Evolutionary conservation across 164 flowering plant species (phyloP), one percentile per base, ranked within the genome.

Genomic region (Buxus sempervirens): DNA sequence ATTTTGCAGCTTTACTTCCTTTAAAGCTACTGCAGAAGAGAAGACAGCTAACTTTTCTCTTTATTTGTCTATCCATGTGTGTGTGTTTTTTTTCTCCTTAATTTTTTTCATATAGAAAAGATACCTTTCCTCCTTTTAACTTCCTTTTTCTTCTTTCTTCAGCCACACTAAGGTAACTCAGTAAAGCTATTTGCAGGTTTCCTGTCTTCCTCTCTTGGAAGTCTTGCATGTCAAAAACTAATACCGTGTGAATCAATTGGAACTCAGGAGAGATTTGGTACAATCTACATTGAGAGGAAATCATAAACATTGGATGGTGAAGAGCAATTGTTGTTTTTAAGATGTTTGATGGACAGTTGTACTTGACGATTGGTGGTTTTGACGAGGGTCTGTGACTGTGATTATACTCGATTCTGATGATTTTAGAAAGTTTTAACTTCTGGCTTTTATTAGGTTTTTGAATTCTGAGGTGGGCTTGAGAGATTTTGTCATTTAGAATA

Each of bases 381-480:
- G 67, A 58, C 24, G 64, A 18, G 63, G 70, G 68, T 72, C 65
- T 54, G 63, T n/a, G n/a, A n/a, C n/a, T n/a, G n/a, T 63, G 79
- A 67, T 75, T 71, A 48, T 54, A 53, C 57, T 45, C 22, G 76
- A 64, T 74, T 72, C 58, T 51, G 79, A 63, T 68, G 69, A 62
- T 27, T 67, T 65, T 45, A 58, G 56, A 72, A 62, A 32, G 57
- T 70, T 74, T 63, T 61, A 45, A 53, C 64, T 62, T 56, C 64
- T 70, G 72, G 71, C 59, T 73, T 58, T 73, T 48, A 58, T 64
- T 59, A 32, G 69, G 70, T 55, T 71, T 74, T 55, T 71, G 77
- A 36, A 54, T 58, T 63, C 22, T 38, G 22, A 55, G 36, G 69
- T 76, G 84, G 78, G 81, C 70, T 41, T 45, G 45, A 38, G 48